Percentiles rank a stretch among this genome's conserved stretches.
Conservation (phyloP, 495 filamentous ascomycete species). For the Penicillium pancosmium region DNA sequence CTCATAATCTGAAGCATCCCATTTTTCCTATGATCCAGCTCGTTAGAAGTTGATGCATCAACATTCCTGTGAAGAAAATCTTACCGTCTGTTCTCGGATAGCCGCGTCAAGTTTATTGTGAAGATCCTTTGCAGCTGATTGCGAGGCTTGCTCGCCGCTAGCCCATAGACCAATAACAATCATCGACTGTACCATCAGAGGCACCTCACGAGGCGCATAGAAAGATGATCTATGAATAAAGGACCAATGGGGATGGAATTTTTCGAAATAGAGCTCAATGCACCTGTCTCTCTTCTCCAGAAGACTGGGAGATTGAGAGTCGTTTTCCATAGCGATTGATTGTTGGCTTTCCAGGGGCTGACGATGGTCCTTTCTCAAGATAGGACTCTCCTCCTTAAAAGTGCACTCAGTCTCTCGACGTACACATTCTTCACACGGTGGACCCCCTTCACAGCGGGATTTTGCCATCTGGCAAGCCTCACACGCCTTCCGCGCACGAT, state of each 20-base stretch:
- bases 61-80: background rate
- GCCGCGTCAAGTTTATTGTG: conserved; percentile 25
- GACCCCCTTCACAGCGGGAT: conserved; percentile 30
- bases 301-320: background rate
- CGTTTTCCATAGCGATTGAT: background rate
- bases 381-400: conserved; percentile 1
- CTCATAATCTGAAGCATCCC: conserved; percentile 27
- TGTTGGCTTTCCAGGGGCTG: background rate
- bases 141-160: conserved; percentile 14
- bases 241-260: conserved; percentile 35
- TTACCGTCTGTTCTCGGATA: conserved; percentile 29
- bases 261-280: conserved; percentile 30
- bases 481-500: conserved; percentile 23
- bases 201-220: conserved; percentile 14
- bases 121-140: conserved; percentile 26
- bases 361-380: background rate
- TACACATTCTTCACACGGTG: conserved; percentile 29
- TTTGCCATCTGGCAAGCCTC: conserved; percentile 26
- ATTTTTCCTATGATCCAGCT: conserved; percentile 24
- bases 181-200: conserved; percentile 34
- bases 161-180: conserved; percentile 33
- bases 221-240: conserved; percentile 36
- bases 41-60: too few species aligned
- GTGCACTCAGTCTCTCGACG: conserved; percentile 26
- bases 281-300: conserved; percentile 18